phyloP scores from a whole-genome alignment of 495 filamentous ascomycete genomes.

The Mycothermus thermophilus region DNA sequence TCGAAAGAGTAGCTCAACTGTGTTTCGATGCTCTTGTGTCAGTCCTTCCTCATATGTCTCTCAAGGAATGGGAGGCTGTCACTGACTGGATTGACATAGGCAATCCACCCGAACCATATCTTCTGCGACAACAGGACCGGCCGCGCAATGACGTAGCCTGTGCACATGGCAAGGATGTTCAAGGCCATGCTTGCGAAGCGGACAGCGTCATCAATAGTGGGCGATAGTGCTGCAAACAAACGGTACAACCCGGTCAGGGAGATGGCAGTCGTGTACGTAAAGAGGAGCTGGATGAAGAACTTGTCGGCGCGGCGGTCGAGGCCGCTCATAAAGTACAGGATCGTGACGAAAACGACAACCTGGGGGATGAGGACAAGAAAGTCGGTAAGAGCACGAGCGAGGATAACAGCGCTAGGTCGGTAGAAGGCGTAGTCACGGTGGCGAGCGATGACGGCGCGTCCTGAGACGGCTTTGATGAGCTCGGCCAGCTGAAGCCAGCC shows the following conservation, averaged over 20 bases:
- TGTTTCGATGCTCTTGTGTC: too few relatives aligned
- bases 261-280: conserved; percentile 49
- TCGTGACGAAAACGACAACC: conserved; percentile 54
- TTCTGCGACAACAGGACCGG: conserved; percentile 43
- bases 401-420: conserved; percentile 61
- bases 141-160: conserved; percentile 58
- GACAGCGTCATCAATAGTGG: conserved; percentile 48
- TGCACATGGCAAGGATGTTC: conserved; percentile 66
- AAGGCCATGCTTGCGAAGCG: conserved; percentile 38
- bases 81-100: conserved; percentile 56
- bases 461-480: conserved; percentile 54
- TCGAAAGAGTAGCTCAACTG: conserved; percentile 53
- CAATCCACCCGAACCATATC: conserved; percentile 67
- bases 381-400: conserved; percentile 67
- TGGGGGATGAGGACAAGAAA: conserved; percentile 57
- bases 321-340: conserved; percentile 67
- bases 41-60: too few relatives aligned
- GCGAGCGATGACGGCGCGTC: conserved; percentile 62
- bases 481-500: conserved; percentile 66
- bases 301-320: conserved; percentile 57
- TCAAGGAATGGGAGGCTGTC: neutral
- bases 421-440: conserved; percentile 81
- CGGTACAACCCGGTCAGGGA: conserved; percentile 52
- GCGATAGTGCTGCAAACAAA: conserved; percentile 49
- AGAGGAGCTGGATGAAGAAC: conserved; percentile 66